Evolutionary conservation across 139 green algal species (phyloP), one percentile per base, ranked within the genome.

Genomic region (Chlamydomonas sp.): DNA sequence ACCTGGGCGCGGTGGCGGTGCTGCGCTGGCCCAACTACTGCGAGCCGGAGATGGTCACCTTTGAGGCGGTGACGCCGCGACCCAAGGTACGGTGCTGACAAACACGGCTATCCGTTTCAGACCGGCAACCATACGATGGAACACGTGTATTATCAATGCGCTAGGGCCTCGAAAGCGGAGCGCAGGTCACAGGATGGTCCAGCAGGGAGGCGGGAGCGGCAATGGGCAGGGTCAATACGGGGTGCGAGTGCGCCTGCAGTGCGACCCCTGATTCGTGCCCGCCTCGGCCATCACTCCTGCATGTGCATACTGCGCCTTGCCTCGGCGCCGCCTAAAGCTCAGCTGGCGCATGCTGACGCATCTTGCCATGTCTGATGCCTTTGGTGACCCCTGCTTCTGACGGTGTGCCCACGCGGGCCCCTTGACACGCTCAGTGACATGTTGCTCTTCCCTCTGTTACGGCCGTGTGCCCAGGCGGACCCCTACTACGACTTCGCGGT

Each of bases 1-100:
- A 98, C 88, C 73, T 93, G 85, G 96, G 86, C 1, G 95, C 95
- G 1, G 96, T 98, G 63, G 92, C 93, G 57, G 84, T 96, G 63
- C 93, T 98, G 49, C 84, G 74, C 0, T 89, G 63, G 2, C 95
- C 94, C 0, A 86, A 91, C 80, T 98, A 89, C 72, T 79, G 72
- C 71, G 79, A 74, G 0, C 96, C 96, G 5, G 62, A 72, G 20
- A 91, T 97, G 60, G 63, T 90, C 59, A 90, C 93, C 77, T 98
- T 94, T 78, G 82, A 92, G 15, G 96, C 96, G 7, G 92, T 86
- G 12, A 89, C 91, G 78, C 95, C 94, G 4, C 90, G 93, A 10
- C 95, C 94, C 10, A 67, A 80, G 84, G 91, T 94, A 78, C 66
- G 89, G 75, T 8, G 1, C 4, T 1, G 77, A 15, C 72, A 77